Conservation (phyloP, 2,329 filamentous ascomycete species). For the Trichoderma atrobrunneum region DNA sequence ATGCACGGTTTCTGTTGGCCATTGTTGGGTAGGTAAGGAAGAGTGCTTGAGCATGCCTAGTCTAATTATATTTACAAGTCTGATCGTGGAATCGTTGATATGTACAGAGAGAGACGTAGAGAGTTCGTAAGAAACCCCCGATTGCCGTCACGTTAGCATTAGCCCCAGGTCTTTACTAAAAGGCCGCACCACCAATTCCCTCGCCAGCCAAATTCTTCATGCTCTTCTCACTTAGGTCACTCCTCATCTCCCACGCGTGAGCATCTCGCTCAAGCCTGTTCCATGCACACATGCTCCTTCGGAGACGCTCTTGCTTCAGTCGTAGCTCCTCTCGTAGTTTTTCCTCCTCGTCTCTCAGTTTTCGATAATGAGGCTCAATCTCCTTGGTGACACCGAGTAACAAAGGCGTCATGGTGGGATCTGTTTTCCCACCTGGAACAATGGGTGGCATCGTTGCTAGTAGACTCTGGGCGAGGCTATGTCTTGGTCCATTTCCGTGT, state of each 20-base stretch:
- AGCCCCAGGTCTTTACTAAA: slow-evolving; percentile 33
- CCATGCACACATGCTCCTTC: slow-evolving; percentile 53
- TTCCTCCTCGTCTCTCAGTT: slow-evolving; percentile 58
- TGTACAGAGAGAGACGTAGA: background rate
- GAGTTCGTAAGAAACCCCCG: background rate
- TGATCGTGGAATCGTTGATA: background rate
- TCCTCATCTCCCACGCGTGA: slow-evolving; percentile 52
- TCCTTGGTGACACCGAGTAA: slow-evolving; percentile 51
- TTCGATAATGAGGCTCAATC: slow-evolving; percentile 52
- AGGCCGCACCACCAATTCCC: slow-evolving; percentile 53
- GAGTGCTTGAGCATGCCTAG: background rate
- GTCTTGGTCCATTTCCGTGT: slow-evolving; percentile 37
- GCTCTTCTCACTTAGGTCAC: slow-evolving; percentile 55
- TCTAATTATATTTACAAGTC: background rate
- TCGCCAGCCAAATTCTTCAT: slow-evolving; percentile 57
- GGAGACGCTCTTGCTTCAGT: slow-evolving; percentile 52
- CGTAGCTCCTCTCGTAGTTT: slow-evolving; percentile 53
- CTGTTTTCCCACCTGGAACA: slow-evolving; percentile 54
- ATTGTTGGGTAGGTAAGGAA: background rate
- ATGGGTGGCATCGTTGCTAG: slow-evolving; percentile 50
- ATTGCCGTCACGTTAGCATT: background rate
- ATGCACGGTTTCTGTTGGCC: background rate
- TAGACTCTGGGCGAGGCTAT: slow-evolving; percentile 51
- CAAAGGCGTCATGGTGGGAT: slow-evolving; percentile 45
- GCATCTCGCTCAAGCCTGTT: slow-evolving; percentile 54